Evolutionary conservation across 169 alveolate species (phyloP).

Genomic region (Eimeria tenella): DNA sequence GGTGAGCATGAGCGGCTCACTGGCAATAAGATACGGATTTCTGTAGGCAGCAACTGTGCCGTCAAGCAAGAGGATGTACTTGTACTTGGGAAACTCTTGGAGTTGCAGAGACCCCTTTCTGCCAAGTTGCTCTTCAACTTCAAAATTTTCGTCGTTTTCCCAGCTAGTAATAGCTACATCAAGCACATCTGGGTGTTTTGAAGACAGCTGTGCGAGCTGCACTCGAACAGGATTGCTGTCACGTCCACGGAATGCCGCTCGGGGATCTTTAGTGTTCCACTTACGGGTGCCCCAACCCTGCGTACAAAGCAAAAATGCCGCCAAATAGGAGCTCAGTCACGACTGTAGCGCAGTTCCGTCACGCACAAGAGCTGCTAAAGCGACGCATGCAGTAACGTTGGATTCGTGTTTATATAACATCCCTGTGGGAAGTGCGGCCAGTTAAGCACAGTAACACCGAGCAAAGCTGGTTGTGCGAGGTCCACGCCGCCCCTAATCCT

Average conservation of each 20-base stretch:
- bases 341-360: too few relatives aligned
- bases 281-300: conserved; percentile 56
- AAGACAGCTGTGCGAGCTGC: conserved; percentile 67
- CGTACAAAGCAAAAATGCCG: neutral
- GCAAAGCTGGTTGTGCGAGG: too few relatives aligned
- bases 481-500: too few relatives aligned
- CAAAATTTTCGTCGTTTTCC: conserved; percentile 75
- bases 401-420: too few relatives aligned
- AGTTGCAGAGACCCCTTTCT: conserved; percentile 29
- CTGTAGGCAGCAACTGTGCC: conserved; percentile 80
- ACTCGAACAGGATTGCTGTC: conserved; percentile 78
- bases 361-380: too few relatives aligned
- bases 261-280: conserved; percentile 49
- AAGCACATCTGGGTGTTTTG: conserved; percentile 57
- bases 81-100: conserved; percentile 72
- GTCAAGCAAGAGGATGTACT: conserved; percentile 68
- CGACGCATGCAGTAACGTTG: too few relatives aligned
- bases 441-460: neutral
- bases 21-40: conserved; percentile 75
- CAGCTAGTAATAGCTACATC: conserved; percentile 79
- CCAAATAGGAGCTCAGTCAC: too few relatives aligned
- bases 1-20: conserved; percentile 34
- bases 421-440: neutral
- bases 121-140: conserved; percentile 72
- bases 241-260: conserved; percentile 76